Evolutionary conservation across 306 rosid species (phyloP), one percentile per base, ranked within the genome.

Genomic region (Vachellia collinsii): DNA sequence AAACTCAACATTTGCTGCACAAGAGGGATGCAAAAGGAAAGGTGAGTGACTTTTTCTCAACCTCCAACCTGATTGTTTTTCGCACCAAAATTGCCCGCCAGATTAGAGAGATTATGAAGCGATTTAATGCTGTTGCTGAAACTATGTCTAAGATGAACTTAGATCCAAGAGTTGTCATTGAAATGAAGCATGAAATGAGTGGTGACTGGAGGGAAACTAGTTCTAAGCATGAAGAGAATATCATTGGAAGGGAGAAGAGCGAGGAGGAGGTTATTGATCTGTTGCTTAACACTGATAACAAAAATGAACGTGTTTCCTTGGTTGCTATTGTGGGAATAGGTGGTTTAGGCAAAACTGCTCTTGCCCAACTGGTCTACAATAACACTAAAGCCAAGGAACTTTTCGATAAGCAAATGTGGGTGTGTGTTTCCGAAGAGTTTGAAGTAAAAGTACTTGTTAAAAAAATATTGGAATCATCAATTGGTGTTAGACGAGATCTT

Each of bases 281-380:
- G 1, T 29, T 62, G 68, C 5, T 13, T n/a, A n/a, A n/a, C n/a
- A n/a, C n/a, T n/a, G n/a, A n/a, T n/a, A n/a, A n/a, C n/a, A n/a
- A n/a, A n/a, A n/a, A n/a, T 46, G 47, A n/a, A 36, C n/a, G n/a
- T 64, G 48, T 77, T 47, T 63, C 73, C 11, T 7, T 47, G 7
- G 17, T 61, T 61, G 66, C 66, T 25, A 25, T 53, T 29, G 48
- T 37, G 37, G 77, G 77, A 0, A 1, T 53, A 9, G 65, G 77
- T 2, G 80, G 80, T 4, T 48, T 77, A 3, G 80, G 80, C 0
- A 77, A 77, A 19, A 77, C 81, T 6, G 12, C 81, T 11, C 74
- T 65, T n/a, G 74, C 74, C 7, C 81, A 48, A 3, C 0, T 77
- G 9, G 48, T 77, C 0, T 77, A 77, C 6, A 64, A 77, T 37